These are phyloP conservation scores for Cyberlindnera misumaiensis DNA, from an alignment of 805 yeast genomes.

Conservation along the genomic window DNA sequence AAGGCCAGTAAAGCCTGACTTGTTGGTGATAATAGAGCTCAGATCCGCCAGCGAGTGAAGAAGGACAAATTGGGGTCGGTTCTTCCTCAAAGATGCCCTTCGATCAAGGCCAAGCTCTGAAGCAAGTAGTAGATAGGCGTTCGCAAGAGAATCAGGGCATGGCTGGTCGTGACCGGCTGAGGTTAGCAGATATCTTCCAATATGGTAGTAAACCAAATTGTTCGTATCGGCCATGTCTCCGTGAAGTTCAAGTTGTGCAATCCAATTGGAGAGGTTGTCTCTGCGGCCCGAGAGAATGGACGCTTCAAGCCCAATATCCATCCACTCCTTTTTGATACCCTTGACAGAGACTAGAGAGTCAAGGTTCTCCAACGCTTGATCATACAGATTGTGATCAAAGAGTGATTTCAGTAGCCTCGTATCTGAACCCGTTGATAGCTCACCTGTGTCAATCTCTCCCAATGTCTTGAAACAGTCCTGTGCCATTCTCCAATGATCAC, in stretches of 20 bases:
- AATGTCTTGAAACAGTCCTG: slow-evolving; percentile 75
- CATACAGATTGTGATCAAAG: slow-evolving; percentile 70
- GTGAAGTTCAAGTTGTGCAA: slow-evolving; percentile 39
- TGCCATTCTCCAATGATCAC: slow-evolving; percentile 82
- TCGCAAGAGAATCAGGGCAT: slow-evolving; percentile 35
- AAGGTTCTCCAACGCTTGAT: slow-evolving; percentile 31
- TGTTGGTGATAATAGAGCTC: slow-evolving; percentile 18
- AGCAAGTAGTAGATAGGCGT: slow-evolving; percentile 56
- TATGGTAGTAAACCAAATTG: slow-evolving; percentile 50
- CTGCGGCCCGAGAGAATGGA: slow-evolving; percentile 60
- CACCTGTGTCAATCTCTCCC: slow-evolving; percentile 33
- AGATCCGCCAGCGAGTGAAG: slow-evolving; percentile 60
- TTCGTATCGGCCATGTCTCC: slow-evolving; percentile 41
- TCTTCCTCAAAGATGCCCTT: slow-evolving; percentile 44
- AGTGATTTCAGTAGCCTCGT: slow-evolving; percentile 63
- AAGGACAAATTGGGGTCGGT: slow-evolving; percentile 40
- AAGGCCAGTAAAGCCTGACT: slow-evolving; percentile 1
- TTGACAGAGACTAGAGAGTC: slow-evolving; percentile 8
- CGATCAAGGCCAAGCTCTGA: slow-evolving; percentile 43
- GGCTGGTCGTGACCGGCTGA: slow-evolving; percentile 26
- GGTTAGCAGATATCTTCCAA: slow-evolving; percentile 57
- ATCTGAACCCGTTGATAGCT: slow-evolving; percentile 24
- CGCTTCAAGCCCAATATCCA: slow-evolving; percentile 66
- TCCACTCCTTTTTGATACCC: slow-evolving; percentile 38
- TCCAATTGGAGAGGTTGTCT: slow-evolving; percentile 50